Conservation (phyloP, 2,329 filamentous ascomycete species). For the Calonectria pteridis region DNA sequence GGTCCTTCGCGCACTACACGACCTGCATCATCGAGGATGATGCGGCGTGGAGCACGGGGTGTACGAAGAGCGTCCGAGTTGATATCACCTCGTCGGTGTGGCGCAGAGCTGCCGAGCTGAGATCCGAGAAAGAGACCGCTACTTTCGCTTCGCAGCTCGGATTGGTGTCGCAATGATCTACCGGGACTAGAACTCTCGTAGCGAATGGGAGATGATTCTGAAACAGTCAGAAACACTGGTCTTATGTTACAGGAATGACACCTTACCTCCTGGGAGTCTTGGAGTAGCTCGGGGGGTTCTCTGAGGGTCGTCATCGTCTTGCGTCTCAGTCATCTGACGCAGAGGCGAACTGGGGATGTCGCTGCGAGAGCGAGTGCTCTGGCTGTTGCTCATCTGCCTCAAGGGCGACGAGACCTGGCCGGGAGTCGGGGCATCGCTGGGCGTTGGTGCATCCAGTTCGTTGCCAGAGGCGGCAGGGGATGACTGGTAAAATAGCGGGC, state of each 20-base stretch:
- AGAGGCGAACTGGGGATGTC: constrained; percentile 69
- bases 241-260: neutral
- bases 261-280: constrained; percentile 72
- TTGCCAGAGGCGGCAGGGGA: constrained; percentile 50
- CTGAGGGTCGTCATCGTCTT: constrained; percentile 67
- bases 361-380: constrained; percentile 58
- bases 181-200: constrained; percentile 93
- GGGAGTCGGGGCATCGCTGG: constrained; percentile 48
- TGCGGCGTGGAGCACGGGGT: constrained; percentile 63
- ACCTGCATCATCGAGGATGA: constrained; percentile 71
- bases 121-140: constrained; percentile 86
- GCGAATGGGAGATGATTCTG: constrained; percentile 92
- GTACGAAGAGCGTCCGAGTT: constrained; percentile 80
- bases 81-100: constrained; percentile 81
- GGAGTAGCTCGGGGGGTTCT: constrained; percentile 78
- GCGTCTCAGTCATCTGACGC: constrained; percentile 69
- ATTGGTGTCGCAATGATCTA: constrained; percentile 71
- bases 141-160: constrained; percentile 83
- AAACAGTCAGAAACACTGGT: constrained; percentile 21
- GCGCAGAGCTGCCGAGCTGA: constrained; percentile 67
- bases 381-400: constrained; percentile 68
- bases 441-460: constrained; percentile 45
- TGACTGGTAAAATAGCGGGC: constrained; percentile 82
- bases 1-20: constrained; percentile 68
- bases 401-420: constrained; percentile 65